Evolutionary conservation across 179 eudicot genomes (phyloP).

Genomic region (Carnegiea gigantea): DNA sequence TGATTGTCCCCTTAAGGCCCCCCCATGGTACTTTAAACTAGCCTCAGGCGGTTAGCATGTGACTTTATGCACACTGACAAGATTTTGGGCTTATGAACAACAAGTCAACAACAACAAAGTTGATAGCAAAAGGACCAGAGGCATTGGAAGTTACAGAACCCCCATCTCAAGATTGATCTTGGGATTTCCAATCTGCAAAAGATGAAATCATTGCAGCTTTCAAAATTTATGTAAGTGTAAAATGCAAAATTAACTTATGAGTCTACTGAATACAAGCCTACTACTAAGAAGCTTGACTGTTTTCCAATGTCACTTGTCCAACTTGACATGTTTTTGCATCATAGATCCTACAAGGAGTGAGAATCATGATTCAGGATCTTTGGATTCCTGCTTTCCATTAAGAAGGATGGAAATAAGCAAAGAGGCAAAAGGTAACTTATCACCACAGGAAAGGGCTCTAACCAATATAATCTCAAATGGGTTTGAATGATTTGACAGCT

Average conservation of each 20-base stretch:
- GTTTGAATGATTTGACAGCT: neutral
- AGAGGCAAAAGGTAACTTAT: neutral
- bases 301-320: neutral
- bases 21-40: neutral
- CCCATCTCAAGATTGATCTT: neutral
- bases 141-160: neutral
- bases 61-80: neutral
- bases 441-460: neutral
- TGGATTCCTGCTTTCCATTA: neutral
- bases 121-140: neutral
- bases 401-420: neutral
- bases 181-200: neutral
- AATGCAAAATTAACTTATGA: neutral
- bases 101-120: neutral
- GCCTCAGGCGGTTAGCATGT: neutral
- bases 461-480: neutral
- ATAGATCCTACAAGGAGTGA: neutral
- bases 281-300: neutral
- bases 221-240: neutral
- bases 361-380: neutral
- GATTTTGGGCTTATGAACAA: too few species aligned
- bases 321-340: neutral
- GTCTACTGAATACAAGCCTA: neutral
- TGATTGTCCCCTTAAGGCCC: neutral
- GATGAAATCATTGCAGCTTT: neutral